Evolutionary conservation across 2,329 filamentous ascomycete species (phyloP).

Genomic region (Fusarium nematophilum): DNA sequence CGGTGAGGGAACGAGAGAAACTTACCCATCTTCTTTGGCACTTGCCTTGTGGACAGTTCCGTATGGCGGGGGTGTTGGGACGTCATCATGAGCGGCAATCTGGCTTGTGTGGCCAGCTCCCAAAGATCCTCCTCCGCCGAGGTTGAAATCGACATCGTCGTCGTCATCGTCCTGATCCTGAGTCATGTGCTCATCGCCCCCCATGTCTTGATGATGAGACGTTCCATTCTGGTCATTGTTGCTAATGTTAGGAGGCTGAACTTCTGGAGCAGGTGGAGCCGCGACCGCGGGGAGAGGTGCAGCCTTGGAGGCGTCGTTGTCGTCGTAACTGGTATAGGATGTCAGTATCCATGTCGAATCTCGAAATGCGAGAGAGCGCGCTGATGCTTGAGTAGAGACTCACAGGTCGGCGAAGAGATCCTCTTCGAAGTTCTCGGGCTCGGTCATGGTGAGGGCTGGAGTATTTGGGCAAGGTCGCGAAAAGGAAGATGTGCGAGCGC

Average conservation of each 20-base stretch:
- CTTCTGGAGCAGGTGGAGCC: slow-evolving; percentile 41
- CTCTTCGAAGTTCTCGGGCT: slow-evolving; percentile 86
- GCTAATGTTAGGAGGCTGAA: slow-evolving; percentile 42
- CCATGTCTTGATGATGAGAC: slow-evolving; percentile 35
- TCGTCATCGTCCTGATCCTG: slow-evolving; percentile 63
- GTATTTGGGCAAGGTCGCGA: slow-evolving; percentile 17
- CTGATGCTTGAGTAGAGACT: slow-evolving; percentile 49
- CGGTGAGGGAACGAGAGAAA: slow-evolving; percentile 37
- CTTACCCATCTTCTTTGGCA: slow-evolving; percentile 66
- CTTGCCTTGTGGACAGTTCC: slow-evolving; percentile 67
- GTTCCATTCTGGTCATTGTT: slow-evolving; percentile 36
- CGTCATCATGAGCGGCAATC: slow-evolving; percentile 44
- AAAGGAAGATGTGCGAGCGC: slow-evolving; percentile 6
- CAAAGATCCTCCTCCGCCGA: slow-evolving; percentile 55
- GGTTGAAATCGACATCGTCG: slow-evolving; percentile 69
- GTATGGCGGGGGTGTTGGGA: slow-evolving; percentile 47
- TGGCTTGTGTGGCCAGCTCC: slow-evolving; percentile 47
- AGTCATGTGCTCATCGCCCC: slow-evolving; percentile 56
- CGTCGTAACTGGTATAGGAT: slow-evolving; percentile 68
- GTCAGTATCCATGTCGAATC: slow-evolving; percentile 9
- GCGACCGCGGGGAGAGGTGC: slow-evolving; percentile 47
- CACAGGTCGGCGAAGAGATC: slow-evolving; percentile 97
- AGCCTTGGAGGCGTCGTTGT: slow-evolving; percentile 64
- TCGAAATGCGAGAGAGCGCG: background rate
- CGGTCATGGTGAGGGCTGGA: slow-evolving; percentile 70